Percentiles rank a stretch among this genome's conserved stretches.
Evolutionary conservation across 768 basidiomycete genomes (phyloP).

Genomic region (Tricholoma sp.): DNA sequence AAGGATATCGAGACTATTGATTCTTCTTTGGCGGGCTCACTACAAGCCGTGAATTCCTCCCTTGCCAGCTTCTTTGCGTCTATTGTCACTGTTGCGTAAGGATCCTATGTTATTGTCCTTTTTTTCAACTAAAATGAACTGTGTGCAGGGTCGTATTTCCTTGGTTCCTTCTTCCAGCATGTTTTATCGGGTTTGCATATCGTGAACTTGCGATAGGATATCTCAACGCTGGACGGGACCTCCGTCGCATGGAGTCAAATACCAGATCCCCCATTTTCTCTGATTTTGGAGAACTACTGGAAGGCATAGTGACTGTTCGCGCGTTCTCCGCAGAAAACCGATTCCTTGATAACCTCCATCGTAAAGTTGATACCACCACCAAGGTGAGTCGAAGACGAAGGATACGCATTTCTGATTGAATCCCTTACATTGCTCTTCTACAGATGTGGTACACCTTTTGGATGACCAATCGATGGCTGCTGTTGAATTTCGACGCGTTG

Average conservation of each 20-base stretch:
- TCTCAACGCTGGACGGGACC: conserved; percentile 74
- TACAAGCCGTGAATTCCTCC: conserved; percentile 75
- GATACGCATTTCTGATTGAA: background rate
- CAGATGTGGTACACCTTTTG: conserved; percentile 85
- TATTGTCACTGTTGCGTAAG: conserved; percentile 65
- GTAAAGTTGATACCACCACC: conserved; percentile 73
- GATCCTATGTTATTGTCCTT: conserved; percentile 6
- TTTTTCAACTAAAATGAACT: background rate
- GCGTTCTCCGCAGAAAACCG: conserved; percentile 80
- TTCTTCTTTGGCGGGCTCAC: conserved; percentile 56
- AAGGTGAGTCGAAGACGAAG: conserved; percentile 37
- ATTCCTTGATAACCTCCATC: conserved; percentile 73
- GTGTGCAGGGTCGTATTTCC: conserved; percentile 64
- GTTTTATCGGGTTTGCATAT: conserved; percentile 70
- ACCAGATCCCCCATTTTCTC: conserved; percentile 81
- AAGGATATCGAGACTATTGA: conserved; percentile 88
- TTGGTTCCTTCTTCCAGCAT: conserved; percentile 73
- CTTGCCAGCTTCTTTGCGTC: conserved; percentile 75
- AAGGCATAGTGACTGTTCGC: conserved; percentile 89
- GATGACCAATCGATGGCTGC: conserved; percentile 87
- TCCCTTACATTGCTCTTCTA: background rate
- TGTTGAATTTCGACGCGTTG: conserved; percentile 77
- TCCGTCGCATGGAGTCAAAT: conserved; percentile 89
- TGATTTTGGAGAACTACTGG: conserved; percentile 76
- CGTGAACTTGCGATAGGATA: conserved; percentile 67